Evolutionary conservation across 2,329 filamentous ascomycete genomes (phyloP), one percentile per base, ranked within the genome.

Genomic region (Thelonectria blattea): DNA sequence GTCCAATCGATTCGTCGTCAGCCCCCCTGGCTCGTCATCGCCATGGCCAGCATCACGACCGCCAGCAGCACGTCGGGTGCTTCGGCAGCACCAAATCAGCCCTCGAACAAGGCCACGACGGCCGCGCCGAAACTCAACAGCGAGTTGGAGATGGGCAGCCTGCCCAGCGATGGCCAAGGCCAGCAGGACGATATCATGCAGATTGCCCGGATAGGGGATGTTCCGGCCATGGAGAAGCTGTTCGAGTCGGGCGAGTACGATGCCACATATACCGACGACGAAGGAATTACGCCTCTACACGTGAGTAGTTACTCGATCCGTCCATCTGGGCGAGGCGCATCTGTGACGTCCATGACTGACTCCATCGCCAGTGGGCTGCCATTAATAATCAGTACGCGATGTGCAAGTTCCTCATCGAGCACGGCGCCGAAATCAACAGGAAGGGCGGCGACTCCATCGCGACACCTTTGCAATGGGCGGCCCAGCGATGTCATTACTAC

Each of bases 381-480:
- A 98, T 99, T 76, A 99, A 99, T 80, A 98, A 98, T 74, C 95
- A 97, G 75, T 96, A 94, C 80, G 91, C 92, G 67, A 93, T 98
- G 82, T 97, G 94, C 85, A 94, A 95, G 76, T 97, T 96, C 78
- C 88, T 99, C 46, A 86, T 99, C 74, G 91, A 86, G 51, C 78
- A 81, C 64, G 93, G 93, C 72, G 95, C 93, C 72, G 91, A 96
- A 73, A 90, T 98, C 71, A 98, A 99, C 79, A 90, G 88, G 64
- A 97, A 96, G 77, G 95, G 96, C 76, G 95, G 95, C 76, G 94
- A 98, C 73, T 97, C 93, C 10, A 85, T 96, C 43, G 94, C 95
- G 15, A 98, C 95, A 45, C 91, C 95, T 15, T 88, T 96, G 1
- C 93, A 98, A 79, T 99, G 95, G 95, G 95, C 95, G 34, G 95